These are phyloP conservation scores for Chytriomyces hyalinus DNA, from an alignment of 192 early-diverging fungal genomes.

Conservation along the genomic window DNA sequence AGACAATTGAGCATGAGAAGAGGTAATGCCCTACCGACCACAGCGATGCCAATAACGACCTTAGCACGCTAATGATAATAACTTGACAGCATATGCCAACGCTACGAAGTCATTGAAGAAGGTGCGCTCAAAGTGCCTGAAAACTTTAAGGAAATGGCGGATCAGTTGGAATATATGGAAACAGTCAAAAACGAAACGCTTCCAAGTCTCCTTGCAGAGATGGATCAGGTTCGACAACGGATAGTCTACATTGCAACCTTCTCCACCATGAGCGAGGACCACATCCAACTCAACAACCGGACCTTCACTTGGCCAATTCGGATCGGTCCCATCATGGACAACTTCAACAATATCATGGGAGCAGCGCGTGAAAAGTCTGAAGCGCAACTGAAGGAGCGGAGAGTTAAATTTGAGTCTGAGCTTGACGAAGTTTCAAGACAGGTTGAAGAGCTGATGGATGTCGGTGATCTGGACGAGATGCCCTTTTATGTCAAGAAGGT, in stretches of 20 bases:
- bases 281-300: constrained; percentile 62
- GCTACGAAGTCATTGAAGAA: constrained; percentile 60
- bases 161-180: constrained; percentile 67
- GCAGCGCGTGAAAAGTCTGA: constrained; percentile 62
- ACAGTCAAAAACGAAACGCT: constrained; percentile 48
- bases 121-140: constrained; percentile 59
- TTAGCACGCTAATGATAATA: constrained; percentile 16
- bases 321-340: constrained; percentile 58
- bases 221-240: constrained; percentile 59
- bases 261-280: constrained; percentile 58
- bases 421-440: constrained; percentile 62
- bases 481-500: constrained; percentile 74
- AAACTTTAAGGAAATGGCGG: constrained; percentile 71
- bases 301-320: constrained; percentile 69
- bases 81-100: constrained; percentile 53
- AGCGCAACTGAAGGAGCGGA: constrained; percentile 55
- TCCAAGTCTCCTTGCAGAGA: constrained; percentile 52
- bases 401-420: constrained; percentile 60
- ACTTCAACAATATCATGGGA: constrained; percentile 61
- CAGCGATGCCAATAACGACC: constrained; percentile 17
- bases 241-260: constrained; percentile 63
- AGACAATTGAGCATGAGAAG: constrained; percentile 57
- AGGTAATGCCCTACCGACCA: constrained; percentile 34
- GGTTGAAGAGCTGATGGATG: constrained; percentile 66
- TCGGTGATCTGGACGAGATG: constrained; percentile 70